Base-by-base conservation (phyloP, 2,329 filamentous ascomycete species). In the Sporothrix pseudoabietina region DNA sequence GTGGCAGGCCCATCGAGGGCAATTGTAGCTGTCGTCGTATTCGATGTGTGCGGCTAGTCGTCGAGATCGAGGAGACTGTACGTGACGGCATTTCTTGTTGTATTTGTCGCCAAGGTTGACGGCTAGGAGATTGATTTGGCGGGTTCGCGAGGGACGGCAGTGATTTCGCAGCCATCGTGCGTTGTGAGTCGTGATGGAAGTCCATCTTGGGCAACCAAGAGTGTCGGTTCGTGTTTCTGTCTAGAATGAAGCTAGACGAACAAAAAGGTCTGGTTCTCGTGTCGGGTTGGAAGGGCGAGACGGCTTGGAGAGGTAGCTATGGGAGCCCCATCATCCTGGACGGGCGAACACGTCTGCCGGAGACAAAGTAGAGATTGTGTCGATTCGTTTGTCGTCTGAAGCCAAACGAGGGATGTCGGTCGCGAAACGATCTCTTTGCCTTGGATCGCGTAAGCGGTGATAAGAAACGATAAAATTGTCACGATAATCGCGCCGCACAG, bases 311-410 rank as follows among this genome's bases (percentile, higher is more conserved):
- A 65, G 66, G 26, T 19, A 16, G 69, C 69, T 73, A 73, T 41
- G 69, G 55, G 69, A 71, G 54, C 30, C 57, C 47, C 72, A 68
- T 73, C 72, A 73, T 73, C 72, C 70, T 61, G 72, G 52, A 16
- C 39, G 52, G 44, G 52, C 54, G 41, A 63, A 61, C 68, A 61
- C 72, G 72, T 61, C 69, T 71, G 69, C 69, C 59, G 2, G 39
- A 8, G 26, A 44, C 55, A 32, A 61, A 19, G 57, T 47, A 47
- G 30, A 71, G 22, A 30, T 47, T 6, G 26, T 16, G 39, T 19
- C 4, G 22, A 12, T 12, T 47, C n/a, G 39, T 30, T 47, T 19
- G 39, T 10, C 32, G 61, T 47, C 8, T 2, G 12, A 66, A 47
- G 22, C 39, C 10, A 19, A 47, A 22, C 10, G 4, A n/a, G 22